Evolutionary conservation across 805 yeast species (phyloP), one percentile per base, ranked within the genome.

Genomic region (Kodamaea restingae): DNA sequence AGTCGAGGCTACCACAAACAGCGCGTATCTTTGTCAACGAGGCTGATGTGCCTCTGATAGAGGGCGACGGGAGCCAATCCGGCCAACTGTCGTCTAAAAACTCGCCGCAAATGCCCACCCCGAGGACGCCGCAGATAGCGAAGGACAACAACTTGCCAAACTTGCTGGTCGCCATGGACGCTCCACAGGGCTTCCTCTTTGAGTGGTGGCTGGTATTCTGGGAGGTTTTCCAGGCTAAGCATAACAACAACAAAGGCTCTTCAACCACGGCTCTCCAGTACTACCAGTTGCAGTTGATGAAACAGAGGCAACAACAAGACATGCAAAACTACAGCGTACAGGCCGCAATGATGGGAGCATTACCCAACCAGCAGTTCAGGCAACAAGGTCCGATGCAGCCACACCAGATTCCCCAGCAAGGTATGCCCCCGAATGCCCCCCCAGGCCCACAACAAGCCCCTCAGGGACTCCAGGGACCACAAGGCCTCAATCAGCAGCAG

Each of bases 171-270:
- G 67, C 79, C 8, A 76, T 84, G 73, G 93, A 88, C 54, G 83
- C 95, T 2, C 93, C 95, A 0, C 86, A 82, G 50, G 93, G 96
- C 5, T 88, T 87, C 53, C 63, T 88, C 17, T 81, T 78, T 52
- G 97, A 90, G 58, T 88, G 97, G 97, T 88, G 96, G 96, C 88
- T 80, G 67, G 80, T 90, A 12, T 90, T 88, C 57, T 90, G 96
- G 96, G 96, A 88, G 56, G 81, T 88, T 20, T 86, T 83, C 61
- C 84, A 84, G 53, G 95, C 95, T 2, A 73, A 88, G 50, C 42
- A 39, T 14, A 79, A 86, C 30, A 36, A 38, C 3, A 26, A 32
- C 39, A 37, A 35, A 29, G 82, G 78, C 11, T 78, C 81, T 10
- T 75, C 84, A 2, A 45, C 36, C 29, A 40, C 75, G 41, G 91